phyloP scores from a whole-genome alignment of 108 stramenopile species.

The Skeletonema potamos region DNA sequence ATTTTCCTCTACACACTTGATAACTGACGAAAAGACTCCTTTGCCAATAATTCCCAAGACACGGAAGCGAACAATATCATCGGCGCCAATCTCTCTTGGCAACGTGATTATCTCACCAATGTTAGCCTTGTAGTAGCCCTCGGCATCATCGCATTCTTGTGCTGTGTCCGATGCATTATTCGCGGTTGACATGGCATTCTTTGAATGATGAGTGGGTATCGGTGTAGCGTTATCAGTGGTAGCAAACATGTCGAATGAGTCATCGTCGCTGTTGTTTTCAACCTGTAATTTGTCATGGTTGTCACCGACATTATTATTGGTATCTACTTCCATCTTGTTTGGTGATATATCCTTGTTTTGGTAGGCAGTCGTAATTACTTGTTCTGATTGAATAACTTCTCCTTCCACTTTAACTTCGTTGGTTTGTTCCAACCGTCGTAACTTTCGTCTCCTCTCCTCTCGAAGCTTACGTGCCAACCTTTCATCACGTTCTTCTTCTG shows the following conservation, averaged over 20 bases:
- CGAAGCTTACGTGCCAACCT: conserved; percentile 35
- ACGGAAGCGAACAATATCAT: conserved; percentile 56
- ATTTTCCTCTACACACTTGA: conserved; percentile 71
- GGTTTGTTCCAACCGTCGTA: background rate
- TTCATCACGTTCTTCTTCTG: conserved; percentile 55
- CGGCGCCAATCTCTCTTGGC: conserved; percentile 26
- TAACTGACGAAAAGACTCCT: conserved; percentile 96
- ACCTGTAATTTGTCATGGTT: background rate
- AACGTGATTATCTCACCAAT: conserved; percentile 81
- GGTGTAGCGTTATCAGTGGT: conserved; percentile 36
- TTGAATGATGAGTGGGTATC: conserved; percentile 21
- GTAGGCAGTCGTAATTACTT: too few relatives aligned
- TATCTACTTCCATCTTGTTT: conserved; percentile 12
- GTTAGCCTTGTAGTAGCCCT: conserved; percentile 96
- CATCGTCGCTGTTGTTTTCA: conserved; percentile 14
- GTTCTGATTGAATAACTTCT: conserved; percentile 33
- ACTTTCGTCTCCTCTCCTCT: conserved; percentile 38
- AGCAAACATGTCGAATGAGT: conserved; percentile 55
- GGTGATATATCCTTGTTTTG: background rate
- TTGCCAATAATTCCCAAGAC: conserved; percentile 92
- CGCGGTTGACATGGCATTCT: conserved; percentile 9
- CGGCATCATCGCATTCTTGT: conserved; percentile 91
- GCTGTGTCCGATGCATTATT: conserved; percentile 7
- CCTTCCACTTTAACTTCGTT: background rate
- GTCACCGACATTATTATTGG: conserved; percentile 10